phyloP scores from a whole-genome alignment of 257 asterid species.

The Solanum medicagineum region DNA sequence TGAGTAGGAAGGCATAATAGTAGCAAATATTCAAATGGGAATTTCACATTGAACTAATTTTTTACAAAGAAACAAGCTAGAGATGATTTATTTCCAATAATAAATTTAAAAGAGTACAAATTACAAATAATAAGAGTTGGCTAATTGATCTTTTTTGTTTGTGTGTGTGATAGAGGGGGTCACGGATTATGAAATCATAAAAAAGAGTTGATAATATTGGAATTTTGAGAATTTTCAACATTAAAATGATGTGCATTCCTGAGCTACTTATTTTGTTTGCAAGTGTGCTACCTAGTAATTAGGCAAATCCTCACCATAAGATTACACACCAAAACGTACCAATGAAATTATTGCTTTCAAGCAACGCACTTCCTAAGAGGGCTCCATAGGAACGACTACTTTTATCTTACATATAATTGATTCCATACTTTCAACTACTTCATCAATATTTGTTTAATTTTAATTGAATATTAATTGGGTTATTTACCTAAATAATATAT shows the following conservation, averaged over 20 bases:
- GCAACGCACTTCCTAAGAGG: not conserved
- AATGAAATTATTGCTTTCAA: not conserved
- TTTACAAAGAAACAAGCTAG: not conserved
- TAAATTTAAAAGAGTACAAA: not conserved
- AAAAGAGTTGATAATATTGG: not conserved
- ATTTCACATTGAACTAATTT: not conserved
- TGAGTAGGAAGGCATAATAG: not conserved
- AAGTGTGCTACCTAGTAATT: not conserved
- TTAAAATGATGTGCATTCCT: not conserved
- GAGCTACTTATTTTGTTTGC: not conserved
- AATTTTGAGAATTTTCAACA: not conserved
- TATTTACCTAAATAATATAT: too few relatives aligned
- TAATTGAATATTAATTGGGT: too few relatives aligned
- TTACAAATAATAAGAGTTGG: not conserved
- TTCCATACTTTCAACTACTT: conserved; percentile 28
- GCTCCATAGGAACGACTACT: not conserved
- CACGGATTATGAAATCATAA: not conserved
- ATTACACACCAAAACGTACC: not conserved
- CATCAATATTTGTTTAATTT: not conserved
- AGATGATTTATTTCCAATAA: too few relatives aligned
- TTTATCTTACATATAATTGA: not conserved
- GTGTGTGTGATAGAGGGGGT: not conserved
- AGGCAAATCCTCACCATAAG: not conserved
- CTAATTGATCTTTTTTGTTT: not conserved
- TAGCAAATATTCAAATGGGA: not conserved